Percentiles rank a stretch among this genome's conserved stretches.
These are phyloP conservation scores for Lipomyces yamadae DNA, from an alignment of 805 yeast genomes.

Conservation along the genomic window DNA sequence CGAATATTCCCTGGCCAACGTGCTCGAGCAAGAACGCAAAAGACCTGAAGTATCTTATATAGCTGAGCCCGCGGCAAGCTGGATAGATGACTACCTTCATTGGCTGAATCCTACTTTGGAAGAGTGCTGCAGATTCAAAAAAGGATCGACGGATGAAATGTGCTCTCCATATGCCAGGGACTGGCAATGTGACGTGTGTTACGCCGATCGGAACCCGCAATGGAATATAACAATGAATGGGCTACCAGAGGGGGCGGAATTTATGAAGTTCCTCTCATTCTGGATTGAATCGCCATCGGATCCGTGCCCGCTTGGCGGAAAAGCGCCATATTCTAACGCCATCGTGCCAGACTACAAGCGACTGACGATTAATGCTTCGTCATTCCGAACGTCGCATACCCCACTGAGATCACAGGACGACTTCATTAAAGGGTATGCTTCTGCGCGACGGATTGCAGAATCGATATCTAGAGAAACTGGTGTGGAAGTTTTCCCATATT, in stretches of 20 bases:
- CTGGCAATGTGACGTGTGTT: slow-evolving; percentile 70
- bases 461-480: slow-evolving; percentile 52
- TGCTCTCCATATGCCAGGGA: slow-evolving; percentile 37
- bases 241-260: slow-evolving; percentile 75
- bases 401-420: slow-evolving; percentile 84
- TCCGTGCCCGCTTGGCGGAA: slow-evolving; percentile 94
- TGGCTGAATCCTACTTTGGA: slow-evolving; percentile 87
- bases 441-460: slow-evolving; percentile 67
- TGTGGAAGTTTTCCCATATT: slow-evolving; percentile 78
- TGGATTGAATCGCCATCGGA: slow-evolving; percentile 89
- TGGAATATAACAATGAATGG: slow-evolving; percentile 81
- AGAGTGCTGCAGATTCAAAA: slow-evolving; percentile 79
- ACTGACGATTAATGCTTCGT: slow-evolving; percentile 56
- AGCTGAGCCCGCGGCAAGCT: slow-evolving; percentile 81
- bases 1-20: slow-evolving; percentile 74
- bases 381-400: slow-evolving; percentile 78
- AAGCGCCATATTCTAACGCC: slow-evolving; percentile 81
- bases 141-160: slow-evolving; percentile 54
- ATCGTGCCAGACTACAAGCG: slow-evolving; percentile 53
- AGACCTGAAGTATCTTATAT: slow-evolving; percentile 68
- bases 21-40: slow-evolving; percentile 81
- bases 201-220: slow-evolving; percentile 57
- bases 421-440: slow-evolving; percentile 77
- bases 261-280: slow-evolving; percentile 69
- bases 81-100: slow-evolving; percentile 89